These are phyloP conservation scores for Periconia digitata DNA, from an alignment of 2,329 filamentous ascomycete species.

Conservation along the genomic window DNA sequence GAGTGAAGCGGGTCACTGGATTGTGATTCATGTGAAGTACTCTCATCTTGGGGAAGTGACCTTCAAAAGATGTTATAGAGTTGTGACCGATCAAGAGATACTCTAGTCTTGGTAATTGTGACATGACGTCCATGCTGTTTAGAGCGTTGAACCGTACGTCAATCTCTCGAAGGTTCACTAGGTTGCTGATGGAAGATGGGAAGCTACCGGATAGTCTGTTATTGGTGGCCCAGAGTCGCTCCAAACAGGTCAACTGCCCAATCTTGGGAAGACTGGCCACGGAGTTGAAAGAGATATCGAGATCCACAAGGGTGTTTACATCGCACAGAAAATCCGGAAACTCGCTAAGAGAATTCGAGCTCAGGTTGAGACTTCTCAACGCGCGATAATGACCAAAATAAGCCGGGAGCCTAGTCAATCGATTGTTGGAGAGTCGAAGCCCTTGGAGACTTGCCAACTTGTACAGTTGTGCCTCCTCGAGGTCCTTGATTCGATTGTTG, in stretches of 20 bases:
- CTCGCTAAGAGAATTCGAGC: conserved; percentile 84
- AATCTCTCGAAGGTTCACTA: conserved; percentile 81
- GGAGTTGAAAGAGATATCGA: conserved; percentile 95
- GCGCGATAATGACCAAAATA: conserved; percentile 82
- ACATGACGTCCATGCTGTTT: conserved; percentile 83
- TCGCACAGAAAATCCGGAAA: conserved; percentile 87
- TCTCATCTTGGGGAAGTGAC: conserved; percentile 81
- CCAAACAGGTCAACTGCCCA: conserved; percentile 74
- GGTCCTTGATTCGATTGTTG: conserved; percentile 85
- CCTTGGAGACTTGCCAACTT: conserved; percentile 77
- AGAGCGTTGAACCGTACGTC: conserved; percentile 94
- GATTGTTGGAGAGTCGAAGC: conserved; percentile 92
- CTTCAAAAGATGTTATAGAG: conserved; percentile 83
- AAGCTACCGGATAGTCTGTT: conserved; percentile 80
- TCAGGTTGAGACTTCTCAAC: conserved; percentile 83
- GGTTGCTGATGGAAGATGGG: conserved; percentile 69
- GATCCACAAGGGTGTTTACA: conserved; percentile 79
- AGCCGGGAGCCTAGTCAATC: conserved; percentile 72
- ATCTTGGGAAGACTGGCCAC: conserved; percentile 80
- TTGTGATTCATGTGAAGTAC: conserved; percentile 91
- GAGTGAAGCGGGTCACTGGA: conserved; percentile 89
- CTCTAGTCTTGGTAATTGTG: conserved; percentile 81
- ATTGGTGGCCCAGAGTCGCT: conserved; percentile 93
- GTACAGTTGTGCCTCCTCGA: conserved; percentile 82
- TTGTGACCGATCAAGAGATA: conserved; percentile 92